These are phyloP conservation scores for Helotiales sp. DNA, from an alignment of 2,329 filamentous ascomycete species.

Conservation along the genomic window DNA sequence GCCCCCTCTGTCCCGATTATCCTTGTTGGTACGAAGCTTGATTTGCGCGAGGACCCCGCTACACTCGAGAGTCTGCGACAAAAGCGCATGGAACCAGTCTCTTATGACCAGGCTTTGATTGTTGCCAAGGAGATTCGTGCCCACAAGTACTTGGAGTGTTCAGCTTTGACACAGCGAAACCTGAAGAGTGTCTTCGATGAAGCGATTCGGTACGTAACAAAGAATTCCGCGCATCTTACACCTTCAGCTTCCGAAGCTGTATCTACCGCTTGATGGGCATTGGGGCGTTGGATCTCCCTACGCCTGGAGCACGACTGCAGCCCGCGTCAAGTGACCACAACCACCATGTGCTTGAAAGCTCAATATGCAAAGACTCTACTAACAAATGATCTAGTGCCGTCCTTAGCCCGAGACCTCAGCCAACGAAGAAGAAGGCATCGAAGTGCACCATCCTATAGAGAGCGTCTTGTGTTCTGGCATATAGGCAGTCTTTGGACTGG, in stretches of 20 bases:
- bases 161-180: slow-evolving; percentile 92
- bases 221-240: background rate
- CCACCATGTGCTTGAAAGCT: background rate
- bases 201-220: slow-evolving; percentile 78
- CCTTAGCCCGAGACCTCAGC: slow-evolving; percentile 64
- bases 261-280: too few species aligned
- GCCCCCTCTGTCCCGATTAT: slow-evolving; percentile 95
- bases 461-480: background rate
- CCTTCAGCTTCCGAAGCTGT: background rate
- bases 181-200: slow-evolving; percentile 99
- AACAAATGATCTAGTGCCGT: slow-evolving; percentile 56
- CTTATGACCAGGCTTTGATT: slow-evolving; percentile 85
- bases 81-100: slow-evolving; percentile 96
- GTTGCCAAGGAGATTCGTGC: slow-evolving; percentile 94
- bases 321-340: too few species aligned
- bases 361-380: slow-evolving; percentile 1
- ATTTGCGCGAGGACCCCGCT: slow-evolving; percentile 84
- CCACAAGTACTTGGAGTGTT: slow-evolving; percentile 98
- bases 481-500: background rate
- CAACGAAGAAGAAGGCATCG: slow-evolving; percentile 59
- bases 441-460: slow-evolving; percentile 68
- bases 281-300: too few species aligned
- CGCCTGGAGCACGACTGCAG: too few species aligned
- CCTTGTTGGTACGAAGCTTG: slow-evolving; percentile 94
- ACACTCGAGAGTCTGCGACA: slow-evolving; percentile 80